Conservation (phyloP, 257 asterid species). For the Jacaranda copaia region DNA sequence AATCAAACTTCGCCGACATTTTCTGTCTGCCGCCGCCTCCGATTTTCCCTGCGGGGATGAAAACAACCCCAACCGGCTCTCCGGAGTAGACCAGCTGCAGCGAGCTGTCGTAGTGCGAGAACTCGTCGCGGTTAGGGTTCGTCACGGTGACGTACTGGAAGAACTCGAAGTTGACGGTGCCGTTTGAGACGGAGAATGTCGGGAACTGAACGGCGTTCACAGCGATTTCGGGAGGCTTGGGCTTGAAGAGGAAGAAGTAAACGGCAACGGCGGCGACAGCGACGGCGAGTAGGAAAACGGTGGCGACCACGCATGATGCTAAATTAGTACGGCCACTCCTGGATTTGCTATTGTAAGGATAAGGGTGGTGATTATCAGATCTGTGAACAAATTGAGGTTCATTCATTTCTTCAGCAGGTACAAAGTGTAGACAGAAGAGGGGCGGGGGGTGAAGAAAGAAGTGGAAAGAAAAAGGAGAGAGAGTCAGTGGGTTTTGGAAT, state of each 20-base stretch:
- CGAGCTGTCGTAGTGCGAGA: slow-evolving; percentile 98
- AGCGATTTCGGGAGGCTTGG: slow-evolving; percentile 77
- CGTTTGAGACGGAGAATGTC: slow-evolving; percentile 75
- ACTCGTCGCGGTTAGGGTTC: slow-evolving; percentile 89
- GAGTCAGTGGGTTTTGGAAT: slow-evolving; percentile 49
- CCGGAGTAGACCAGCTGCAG: slow-evolving; percentile 84
- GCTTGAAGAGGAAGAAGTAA: slow-evolving; percentile 81
- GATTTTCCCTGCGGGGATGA: slow-evolving; percentile 92
- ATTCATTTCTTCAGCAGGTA: slow-evolving; percentile 44
- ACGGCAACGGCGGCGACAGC: slow-evolving; percentile 67
- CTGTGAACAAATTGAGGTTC: slow-evolving; percentile 55
- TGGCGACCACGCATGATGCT: slow-evolving; percentile 85
- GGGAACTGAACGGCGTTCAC: slow-evolving; percentile 93
- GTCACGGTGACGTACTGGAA: slow-evolving; percentile 87
- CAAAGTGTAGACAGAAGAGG: slow-evolving; percentile 22
- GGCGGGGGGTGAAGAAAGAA: not conserved
- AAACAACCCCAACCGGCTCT: slow-evolving; percentile 80
- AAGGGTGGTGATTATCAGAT: slow-evolving; percentile 49
- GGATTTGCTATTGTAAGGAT: slow-evolving; percentile 40
- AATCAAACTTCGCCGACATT: slow-evolving; percentile 86
- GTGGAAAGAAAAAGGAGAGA: not conserved
- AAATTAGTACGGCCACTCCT: slow-evolving; percentile 65
- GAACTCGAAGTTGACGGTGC: slow-evolving; percentile 83
- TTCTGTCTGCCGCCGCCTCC: slow-evolving; percentile 78
- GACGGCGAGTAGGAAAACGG: slow-evolving; percentile 69